These are phyloP conservation scores for Termitomyces sp. DNA, from an alignment of 768 basidiomycete species.

Conservation along the genomic window DNA sequence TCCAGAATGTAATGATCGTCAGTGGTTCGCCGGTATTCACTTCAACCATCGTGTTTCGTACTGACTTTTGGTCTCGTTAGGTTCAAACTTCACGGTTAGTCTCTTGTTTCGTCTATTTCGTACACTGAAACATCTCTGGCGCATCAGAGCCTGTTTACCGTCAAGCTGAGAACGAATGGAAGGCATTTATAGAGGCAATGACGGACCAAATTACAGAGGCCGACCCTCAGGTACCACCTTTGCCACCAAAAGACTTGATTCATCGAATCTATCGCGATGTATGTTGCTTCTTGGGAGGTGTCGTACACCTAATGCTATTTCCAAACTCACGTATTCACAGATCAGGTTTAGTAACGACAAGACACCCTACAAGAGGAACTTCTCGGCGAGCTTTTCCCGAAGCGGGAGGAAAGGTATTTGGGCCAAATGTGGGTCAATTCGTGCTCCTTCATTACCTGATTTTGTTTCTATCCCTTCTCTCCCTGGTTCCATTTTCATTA, in stretches of 20 bases:
- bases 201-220: conserved; percentile 62
- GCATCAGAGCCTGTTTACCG: conserved; percentile 70
- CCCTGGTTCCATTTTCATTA: not conserved
- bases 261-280: conserved; percentile 94
- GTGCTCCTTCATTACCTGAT: too few relatives aligned
- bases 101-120: not conserved
- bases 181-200: conserved; percentile 71
- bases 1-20: conserved; percentile 77
- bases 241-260: conserved; percentile 89
- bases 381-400: conserved; percentile 83
- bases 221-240: conserved; percentile 79
- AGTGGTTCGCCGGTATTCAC: conserved; percentile 49
- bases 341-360: conserved; percentile 90
- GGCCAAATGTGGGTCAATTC: conserved; percentile 63
- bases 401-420: conserved; percentile 89
- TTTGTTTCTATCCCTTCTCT: not conserved
- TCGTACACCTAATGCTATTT: not conserved
- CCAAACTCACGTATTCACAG: conserved; percentile 28
- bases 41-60: not conserved
- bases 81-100: conserved; percentile 76
- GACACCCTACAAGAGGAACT: conserved; percentile 86
- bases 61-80: conserved; percentile 28
- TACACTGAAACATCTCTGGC: not conserved
- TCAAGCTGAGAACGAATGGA: conserved; percentile 85
- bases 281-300: conserved; percentile 12